Evolutionary conservation across 2,329 filamentous ascomycete genomes (phyloP), one percentile per base, ranked within the genome.

Genomic region (Cercospora citrullina): DNA sequence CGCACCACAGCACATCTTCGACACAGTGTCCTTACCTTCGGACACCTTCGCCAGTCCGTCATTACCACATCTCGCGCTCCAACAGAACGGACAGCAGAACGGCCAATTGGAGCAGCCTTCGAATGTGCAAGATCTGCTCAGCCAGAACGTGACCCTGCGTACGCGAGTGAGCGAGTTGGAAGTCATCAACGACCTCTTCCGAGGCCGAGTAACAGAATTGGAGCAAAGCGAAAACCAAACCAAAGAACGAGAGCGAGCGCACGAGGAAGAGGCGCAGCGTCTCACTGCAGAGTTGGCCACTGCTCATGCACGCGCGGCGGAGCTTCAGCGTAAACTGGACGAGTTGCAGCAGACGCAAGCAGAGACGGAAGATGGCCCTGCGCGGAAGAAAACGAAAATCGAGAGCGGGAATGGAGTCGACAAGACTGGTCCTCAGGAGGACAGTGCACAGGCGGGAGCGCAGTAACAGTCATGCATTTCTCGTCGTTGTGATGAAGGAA

Each of bases 141-240:
- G 90, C 1, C 87, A 90, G 69, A 97, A 96, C 79, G 91, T 91
- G 5, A 90, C 89, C 61, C 85, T 98, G n/a, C 96, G 96, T 82
- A 99, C 95, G 0, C 90, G 95, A 51, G 94, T 99, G 36, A 95
- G 90, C 74, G 95, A 99, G 79, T 86, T 99, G 26, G 95, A 99
- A 78, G 87, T 99, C 63, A 97, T 99, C 83, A 97, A 89, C 75
- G 86, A 89, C 64, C 80, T 91, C 21, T 91, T 91, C 78, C 82
- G 83, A 57, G 89, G 90, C 69, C 81, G 82, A 10, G 88, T 97
- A 48, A 80, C 89, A 77, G 85, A 95, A 77, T 84, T 95, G 12
- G 92, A 96, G 77, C 87, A 89, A 72, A 90, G 90, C 75, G 91
- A 94, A 77, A 87, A 87, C 59, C 88, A 86, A 59, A 87, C 90